A percentile compares a stretch with the other conserved stretches of the same genome.
phyloP scores from a whole-genome alignment of 2,329 filamentous ascomycete genomes.

The Monilinia aucupariae region DNA sequence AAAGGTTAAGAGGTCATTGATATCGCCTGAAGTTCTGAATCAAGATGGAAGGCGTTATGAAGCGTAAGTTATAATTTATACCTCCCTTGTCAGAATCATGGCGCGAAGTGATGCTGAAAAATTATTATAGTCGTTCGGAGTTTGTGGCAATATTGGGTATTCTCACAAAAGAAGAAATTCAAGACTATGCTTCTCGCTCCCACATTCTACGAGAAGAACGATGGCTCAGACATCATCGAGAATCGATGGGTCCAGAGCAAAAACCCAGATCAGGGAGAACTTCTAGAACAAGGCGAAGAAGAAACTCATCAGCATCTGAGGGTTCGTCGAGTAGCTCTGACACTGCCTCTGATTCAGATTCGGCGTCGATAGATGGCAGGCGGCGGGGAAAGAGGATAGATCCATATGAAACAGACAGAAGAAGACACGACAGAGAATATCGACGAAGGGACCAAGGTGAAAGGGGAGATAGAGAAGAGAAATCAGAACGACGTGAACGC shows the following conservation, averaged over 20 bases:
- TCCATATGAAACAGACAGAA: not conserved
- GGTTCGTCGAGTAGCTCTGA: not conserved
- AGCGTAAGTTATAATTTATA: slow-evolving; percentile 36
- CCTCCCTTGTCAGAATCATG: not conserved
- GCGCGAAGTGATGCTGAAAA: slow-evolving; percentile 9
- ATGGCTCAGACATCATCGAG: slow-evolving; percentile 16
- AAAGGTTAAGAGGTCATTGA: slow-evolving; percentile 48
- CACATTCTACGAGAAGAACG: slow-evolving; percentile 37
- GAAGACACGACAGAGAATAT: not conserved
- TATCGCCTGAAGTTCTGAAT: slow-evolving; percentile 54
- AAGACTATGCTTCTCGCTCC: slow-evolving; percentile 43
- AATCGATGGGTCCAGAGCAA: not conserved
- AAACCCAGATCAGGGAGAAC: not conserved
- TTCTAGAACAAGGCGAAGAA: not conserved
- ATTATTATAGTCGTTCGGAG: slow-evolving; percentile 41
- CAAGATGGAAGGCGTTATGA: slow-evolving; percentile 54
- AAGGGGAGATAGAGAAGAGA: not conserved
- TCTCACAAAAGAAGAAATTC: slow-evolving; percentile 48
- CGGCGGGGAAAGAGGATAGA: not conserved
- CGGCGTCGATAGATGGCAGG: not conserved
- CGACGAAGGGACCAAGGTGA: not conserved
- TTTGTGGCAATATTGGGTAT: slow-evolving; percentile 57
- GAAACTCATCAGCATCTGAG: not conserved
- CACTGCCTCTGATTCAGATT: not conserved
- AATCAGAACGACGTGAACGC: not conserved